Percentiles rank a stretch among this genome's conserved stretches.
Evolutionary conservation across 2,329 filamentous ascomycete genomes (phyloP).

Genomic region (Aspergillus sp.): DNA sequence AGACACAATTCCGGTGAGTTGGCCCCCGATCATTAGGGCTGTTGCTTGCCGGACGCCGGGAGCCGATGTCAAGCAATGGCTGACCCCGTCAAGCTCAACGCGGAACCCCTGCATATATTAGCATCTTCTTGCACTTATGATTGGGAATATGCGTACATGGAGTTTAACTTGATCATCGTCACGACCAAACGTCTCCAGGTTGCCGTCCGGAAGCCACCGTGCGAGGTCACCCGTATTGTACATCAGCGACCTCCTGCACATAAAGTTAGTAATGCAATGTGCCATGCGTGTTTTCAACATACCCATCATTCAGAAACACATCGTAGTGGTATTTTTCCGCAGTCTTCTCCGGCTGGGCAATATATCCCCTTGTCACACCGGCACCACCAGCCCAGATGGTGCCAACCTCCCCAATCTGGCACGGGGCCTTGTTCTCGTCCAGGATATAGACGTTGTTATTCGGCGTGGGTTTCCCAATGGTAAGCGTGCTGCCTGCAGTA

Average conservation of each 20-base stretch:
- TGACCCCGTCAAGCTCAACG: conserved; percentile 13
- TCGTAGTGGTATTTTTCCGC: conserved; percentile 9
- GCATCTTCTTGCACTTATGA: neutral
- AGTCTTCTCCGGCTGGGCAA: conserved; percentile 7
- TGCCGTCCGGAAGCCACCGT: conserved; percentile 10
- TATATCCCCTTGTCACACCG: conserved; percentile 6
- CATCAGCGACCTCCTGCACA: conserved; percentile 6
- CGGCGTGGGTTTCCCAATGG: conserved; percentile 12
- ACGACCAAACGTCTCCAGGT: conserved; percentile 7
- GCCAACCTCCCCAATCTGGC: conserved; percentile 2
- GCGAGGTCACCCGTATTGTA: conserved; percentile 14
- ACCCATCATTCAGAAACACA: conserved; percentile 9
- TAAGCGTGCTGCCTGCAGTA: neutral
- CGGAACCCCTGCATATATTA: conserved; percentile 2
- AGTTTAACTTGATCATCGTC: conserved; percentile 14
- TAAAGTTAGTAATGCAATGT: neutral
- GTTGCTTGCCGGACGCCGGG: conserved; percentile 3
- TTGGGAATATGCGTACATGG: conserved; percentile 1
- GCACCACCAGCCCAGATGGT: conserved; percentile 13
- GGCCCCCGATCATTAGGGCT: conserved; percentile 5
- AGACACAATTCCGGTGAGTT: conserved; percentile 5
- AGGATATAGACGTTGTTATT: conserved; percentile 16
- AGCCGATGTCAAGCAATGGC: conserved; percentile 5
- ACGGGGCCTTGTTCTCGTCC: conserved; percentile 1
- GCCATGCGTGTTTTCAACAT: neutral